phyloP scores from a whole-genome alignment of 108 stramenopile species.

The Stephanodiscus triporus region DNA sequence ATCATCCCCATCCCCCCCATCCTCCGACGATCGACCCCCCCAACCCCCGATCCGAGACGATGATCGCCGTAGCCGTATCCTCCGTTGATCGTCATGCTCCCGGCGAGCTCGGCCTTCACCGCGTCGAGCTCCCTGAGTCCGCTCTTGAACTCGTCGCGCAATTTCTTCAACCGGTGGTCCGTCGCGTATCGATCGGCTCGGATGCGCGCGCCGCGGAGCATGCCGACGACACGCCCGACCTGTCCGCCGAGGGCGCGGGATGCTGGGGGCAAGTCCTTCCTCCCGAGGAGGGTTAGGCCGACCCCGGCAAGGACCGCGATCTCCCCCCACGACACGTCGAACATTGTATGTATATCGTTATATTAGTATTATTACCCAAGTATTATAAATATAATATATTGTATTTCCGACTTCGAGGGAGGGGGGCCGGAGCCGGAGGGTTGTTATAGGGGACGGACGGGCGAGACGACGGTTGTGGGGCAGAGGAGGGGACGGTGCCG shows the following conservation, averaged over 20 bases:
- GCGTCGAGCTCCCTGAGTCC: slow-evolving; percentile 84
- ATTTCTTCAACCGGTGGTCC: slow-evolving; percentile 70
- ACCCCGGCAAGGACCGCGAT: slow-evolving; percentile 58
- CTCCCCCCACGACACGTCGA: slow-evolving; percentile 85
- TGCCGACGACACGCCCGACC: slow-evolving; percentile 79
- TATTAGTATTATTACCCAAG: no score
- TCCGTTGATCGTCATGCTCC: slow-evolving; percentile 45
- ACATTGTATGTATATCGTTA: no score
- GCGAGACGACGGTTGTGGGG: no score
- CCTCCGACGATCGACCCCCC: slow-evolving; percentile 49
- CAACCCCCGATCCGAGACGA: slow-evolving; percentile 38
- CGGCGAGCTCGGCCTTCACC: slow-evolving; percentile 83
- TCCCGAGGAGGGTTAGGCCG: slow-evolving; percentile 64
- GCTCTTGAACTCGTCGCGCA: slow-evolving; percentile 82
- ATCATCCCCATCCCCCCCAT: not conserved
- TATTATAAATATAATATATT: no score
- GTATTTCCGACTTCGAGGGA: no score
- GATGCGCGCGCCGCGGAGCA: slow-evolving; percentile 80
- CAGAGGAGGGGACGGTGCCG: no score
- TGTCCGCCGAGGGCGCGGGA: slow-evolving; percentile 67
- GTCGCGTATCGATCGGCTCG: slow-evolving; percentile 81
- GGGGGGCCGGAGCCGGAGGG: no score
- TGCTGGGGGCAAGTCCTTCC: slow-evolving; percentile 71
- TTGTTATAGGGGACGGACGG: no score
- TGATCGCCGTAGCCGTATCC: not conserved